Conservation (phyloP, 2,329 filamentous ascomycete genomes). For the Keithomyces neogunnii region DNA sequence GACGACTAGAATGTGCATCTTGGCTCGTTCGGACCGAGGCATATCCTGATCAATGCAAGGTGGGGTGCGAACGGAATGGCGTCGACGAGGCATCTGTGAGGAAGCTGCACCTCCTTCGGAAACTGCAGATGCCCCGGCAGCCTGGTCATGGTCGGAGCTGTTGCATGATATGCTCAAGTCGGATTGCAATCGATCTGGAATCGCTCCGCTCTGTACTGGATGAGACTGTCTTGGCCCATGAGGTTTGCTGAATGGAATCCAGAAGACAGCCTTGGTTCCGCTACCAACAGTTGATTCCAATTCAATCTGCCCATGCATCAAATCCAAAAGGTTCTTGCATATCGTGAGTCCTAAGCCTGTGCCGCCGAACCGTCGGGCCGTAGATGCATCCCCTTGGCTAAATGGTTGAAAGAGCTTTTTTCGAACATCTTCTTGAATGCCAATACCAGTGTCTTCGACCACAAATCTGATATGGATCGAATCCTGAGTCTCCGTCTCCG, state of each 20-base stretch:
- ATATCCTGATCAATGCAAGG: constrained; percentile 38
- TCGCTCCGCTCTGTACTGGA: constrained; percentile 52
- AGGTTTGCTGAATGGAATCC: constrained; percentile 68
- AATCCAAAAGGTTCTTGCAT: constrained; percentile 68
- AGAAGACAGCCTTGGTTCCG: constrained; percentile 69
- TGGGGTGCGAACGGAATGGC: constrained; percentile 26
- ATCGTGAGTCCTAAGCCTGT: constrained; percentile 74
- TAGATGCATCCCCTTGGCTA: constrained; percentile 73
- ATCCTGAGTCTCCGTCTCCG: constrained; percentile 55
- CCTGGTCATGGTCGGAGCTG: constrained; percentile 53
- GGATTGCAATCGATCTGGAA: constrained; percentile 59
- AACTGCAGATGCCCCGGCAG: constrained; percentile 30
- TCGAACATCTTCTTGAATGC: constrained; percentile 69
- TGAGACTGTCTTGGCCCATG: constrained; percentile 39
- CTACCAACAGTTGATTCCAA: constrained; percentile 57
- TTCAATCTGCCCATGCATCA: constrained; percentile 71
- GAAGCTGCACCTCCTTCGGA: constrained; percentile 17
- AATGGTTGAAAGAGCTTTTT: constrained; percentile 71
- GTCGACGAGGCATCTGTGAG: constrained; percentile 18
- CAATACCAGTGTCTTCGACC: constrained; percentile 72
- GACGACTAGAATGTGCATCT: constrained; percentile 65
- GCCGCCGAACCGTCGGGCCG: constrained; percentile 68
- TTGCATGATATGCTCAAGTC: constrained; percentile 58
- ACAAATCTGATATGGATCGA: constrained; percentile 61
- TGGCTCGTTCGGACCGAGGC: constrained; percentile 47